Evolutionary conservation across 805 yeast species (phyloP).

Genomic region (Lachancea lanzarotensis): DNA sequence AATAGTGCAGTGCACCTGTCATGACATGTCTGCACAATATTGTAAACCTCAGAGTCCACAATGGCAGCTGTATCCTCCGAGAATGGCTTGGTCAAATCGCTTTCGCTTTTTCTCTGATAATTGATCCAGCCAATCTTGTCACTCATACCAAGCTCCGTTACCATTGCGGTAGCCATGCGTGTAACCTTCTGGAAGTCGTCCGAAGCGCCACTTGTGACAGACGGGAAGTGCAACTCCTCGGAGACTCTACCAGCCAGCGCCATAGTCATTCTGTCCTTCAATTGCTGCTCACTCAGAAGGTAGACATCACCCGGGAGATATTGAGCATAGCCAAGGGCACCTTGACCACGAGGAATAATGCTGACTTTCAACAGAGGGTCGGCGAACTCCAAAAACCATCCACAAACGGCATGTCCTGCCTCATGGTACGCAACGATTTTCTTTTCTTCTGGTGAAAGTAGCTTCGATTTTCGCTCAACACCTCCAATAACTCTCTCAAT

Average conservation of each 20-base stretch:
- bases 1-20: constrained; percentile 62
- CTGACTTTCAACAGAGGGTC: constrained; percentile 92
- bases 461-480: constrained; percentile 76
- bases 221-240: constrained; percentile 80
- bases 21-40: constrained; percentile 72
- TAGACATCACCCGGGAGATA: constrained; percentile 87
- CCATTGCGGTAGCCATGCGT: constrained; percentile 84
- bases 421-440: constrained; percentile 87
- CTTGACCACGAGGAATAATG: constrained; percentile 90
- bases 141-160: constrained; percentile 84
- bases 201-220: constrained; percentile 87
- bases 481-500: constrained; percentile 94
- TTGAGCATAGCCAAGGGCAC: constrained; percentile 95
- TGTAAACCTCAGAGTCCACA: constrained; percentile 78
- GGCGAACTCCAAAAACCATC: constrained; percentile 84
- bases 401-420: constrained; percentile 96
- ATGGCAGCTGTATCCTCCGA: constrained; percentile 77
- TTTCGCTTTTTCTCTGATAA: constrained; percentile 61
- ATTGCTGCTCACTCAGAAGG: constrained; percentile 67
- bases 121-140: constrained; percentile 62
- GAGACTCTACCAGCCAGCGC: constrained; percentile 88
- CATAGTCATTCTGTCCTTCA: constrained; percentile 84
- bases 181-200: constrained; percentile 93
- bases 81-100: constrained; percentile 74
- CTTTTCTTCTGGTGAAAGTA: constrained; percentile 75